Base-by-base conservation (phyloP, 306 rosid species). In the Begonia peltatifolia region DNA sequence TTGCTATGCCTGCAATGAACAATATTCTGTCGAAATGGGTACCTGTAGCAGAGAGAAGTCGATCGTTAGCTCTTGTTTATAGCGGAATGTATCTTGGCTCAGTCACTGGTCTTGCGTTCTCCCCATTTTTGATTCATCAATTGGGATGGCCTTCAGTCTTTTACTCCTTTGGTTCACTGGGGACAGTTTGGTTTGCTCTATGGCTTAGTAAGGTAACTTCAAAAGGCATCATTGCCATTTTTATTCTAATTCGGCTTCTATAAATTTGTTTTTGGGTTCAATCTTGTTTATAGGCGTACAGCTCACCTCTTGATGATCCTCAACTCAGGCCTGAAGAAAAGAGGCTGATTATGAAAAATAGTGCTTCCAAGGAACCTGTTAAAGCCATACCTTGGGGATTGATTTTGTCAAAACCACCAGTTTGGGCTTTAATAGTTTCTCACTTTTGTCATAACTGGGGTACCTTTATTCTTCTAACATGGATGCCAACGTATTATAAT, bases 391-490 rank as follows among this genome's bases (percentile, higher is more conserved):
- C 96, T 12, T 92, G 99, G 99, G 56, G 80, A 63, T 58, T 74
- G 54, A 86, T 92, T 64, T 75, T 92, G 81, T 92, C 99, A 15
- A 92, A 92, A 64, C 41, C 88, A 52, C 99, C 99, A 14, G 96
- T 92, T 10, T 92, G 99, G 96, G 99, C 99, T 41, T 71, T 92
- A 16, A 92, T 92, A 58, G 86, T 79, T 53, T 92, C 67, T 66
- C 99, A 92, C 70, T 92, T 92, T 70, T 92, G 96, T 70, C 99
- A 92, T 76, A 92, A 92, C 62, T 92, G 99, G 99, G 99, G 99
- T 56, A 92, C 99, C 53, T 92, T 92, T 68, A 92, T 92, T 75
- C 99, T 92, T 71, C 81, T 92, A 52, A 92, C 99, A 23, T 92
- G 96, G 99, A 92, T 92, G 99, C 99, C 99, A 54, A 92, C 99